A percentile compares a stretch with the other conserved stretches of the same genome.
These are phyloP conservation scores for Aspergillus awamori DNA, from an alignment of 2,329 filamentous ascomycete species.

Conservation along the genomic window DNA sequence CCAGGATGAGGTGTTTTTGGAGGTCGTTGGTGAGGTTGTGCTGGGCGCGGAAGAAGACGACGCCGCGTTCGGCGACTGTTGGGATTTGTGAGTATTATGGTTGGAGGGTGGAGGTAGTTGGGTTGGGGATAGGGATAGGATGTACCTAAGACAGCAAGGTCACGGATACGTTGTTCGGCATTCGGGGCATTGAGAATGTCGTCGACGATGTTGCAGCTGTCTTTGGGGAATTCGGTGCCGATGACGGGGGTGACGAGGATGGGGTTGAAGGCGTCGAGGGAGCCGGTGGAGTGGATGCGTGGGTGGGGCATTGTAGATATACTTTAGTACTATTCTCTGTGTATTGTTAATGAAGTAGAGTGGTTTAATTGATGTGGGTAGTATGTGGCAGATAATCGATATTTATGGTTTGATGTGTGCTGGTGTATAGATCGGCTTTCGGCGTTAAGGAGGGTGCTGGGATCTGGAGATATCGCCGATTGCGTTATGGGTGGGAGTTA, in stretches of 20 bases:
- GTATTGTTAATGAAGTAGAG: too few species aligned
- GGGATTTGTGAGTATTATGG: not conserved
- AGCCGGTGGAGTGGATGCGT: conserved; percentile 17
- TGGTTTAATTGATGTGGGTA: not conserved
- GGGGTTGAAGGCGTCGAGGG: conserved; percentile 18
- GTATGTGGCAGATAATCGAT: too few species aligned
- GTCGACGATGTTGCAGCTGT: conserved; percentile 49
- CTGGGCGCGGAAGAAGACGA: conserved; percentile 71
- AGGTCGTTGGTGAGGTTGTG: conserved; percentile 62
- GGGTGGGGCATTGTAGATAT: not conserved
- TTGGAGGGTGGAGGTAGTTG: not conserved
- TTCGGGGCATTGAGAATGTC: conserved; percentile 61
- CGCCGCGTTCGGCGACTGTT: conserved; percentile 67
- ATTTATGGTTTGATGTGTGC: not conserved
- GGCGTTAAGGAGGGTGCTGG: not conserved
- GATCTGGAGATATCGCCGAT: not conserved
- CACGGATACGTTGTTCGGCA: conserved; percentile 64
- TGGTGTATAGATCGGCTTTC: not conserved
- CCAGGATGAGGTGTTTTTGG: conserved; percentile 66
- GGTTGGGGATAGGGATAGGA: not conserved
- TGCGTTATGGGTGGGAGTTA: not conserved
- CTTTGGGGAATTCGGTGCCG: conserved; percentile 45
- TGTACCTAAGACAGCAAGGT: conserved; percentile 68
- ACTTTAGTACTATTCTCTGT: not conserved
- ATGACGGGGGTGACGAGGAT: conserved; percentile 41